Evolutionary conservation across 306 rosid species (phyloP).

Genomic region (Trifolium repens): DNA sequence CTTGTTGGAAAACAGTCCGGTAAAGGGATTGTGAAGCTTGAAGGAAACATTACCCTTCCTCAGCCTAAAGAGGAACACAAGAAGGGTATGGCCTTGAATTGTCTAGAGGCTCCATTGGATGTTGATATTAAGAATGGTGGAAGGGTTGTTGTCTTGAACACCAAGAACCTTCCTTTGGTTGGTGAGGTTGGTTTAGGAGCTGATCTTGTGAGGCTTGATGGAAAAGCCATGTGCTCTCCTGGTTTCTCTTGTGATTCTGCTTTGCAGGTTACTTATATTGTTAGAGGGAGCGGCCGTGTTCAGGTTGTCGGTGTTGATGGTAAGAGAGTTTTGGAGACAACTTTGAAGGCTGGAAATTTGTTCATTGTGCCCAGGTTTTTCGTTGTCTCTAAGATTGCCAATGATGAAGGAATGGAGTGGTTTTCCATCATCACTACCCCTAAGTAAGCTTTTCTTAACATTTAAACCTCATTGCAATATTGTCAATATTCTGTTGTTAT

Average conservation of each 20-base stretch:
- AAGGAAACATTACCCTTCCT: conserved; percentile 48
- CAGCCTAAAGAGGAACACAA: conserved; percentile 60
- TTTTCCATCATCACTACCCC: conserved; percentile 88
- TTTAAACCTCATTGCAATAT: neutral
- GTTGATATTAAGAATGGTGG: conserved; percentile 75
- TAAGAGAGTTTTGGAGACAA: conserved; percentile 74
- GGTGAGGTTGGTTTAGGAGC: conserved; percentile 84
- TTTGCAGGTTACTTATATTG: conserved; percentile 76
- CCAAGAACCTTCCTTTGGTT: conserved; percentile 77
- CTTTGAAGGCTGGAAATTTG: conserved; percentile 68
- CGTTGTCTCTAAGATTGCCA: conserved; percentile 86
- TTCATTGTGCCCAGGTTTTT: conserved; percentile 86
- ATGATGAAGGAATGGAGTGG: conserved; percentile 83
- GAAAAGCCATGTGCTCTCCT: conserved; percentile 80
- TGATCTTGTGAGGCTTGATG: conserved; percentile 79
- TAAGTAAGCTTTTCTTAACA: conserved; percentile 47
- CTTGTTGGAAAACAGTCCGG: conserved; percentile 62
- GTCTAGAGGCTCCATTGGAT: conserved; percentile 79
- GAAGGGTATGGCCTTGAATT: conserved; percentile 73
- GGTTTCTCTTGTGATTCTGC: conserved; percentile 87
- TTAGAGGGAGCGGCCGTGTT: conserved; percentile 73
- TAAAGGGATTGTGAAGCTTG: conserved; percentile 61
- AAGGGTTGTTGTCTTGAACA: conserved; percentile 77
- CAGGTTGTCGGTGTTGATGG: conserved; percentile 84
- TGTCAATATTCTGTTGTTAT: neutral